A percentile compares a stretch with the other conserved stretches of the same genome.
phyloP scores from a whole-genome alignment of 1,139 yeast species.

The Candida sp. region DNA sequence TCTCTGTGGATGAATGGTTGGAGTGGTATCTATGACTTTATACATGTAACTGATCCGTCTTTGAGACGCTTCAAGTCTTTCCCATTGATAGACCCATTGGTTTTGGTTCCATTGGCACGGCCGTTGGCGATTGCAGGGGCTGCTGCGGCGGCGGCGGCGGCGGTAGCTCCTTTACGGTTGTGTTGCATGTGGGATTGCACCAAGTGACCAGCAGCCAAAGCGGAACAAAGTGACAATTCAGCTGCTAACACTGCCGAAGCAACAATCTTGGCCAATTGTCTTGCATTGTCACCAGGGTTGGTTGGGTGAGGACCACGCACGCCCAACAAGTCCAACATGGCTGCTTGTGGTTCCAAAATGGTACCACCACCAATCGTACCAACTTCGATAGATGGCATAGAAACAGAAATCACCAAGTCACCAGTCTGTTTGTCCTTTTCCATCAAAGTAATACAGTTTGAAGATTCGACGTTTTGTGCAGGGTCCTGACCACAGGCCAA shows the following conservation, averaged over 20 bases:
- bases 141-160: constrained; percentile 24
- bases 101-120: constrained; percentile 13
- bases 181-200: constrained; percentile 98
- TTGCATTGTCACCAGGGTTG: constrained; percentile 92
- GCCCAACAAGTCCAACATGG: constrained; percentile 94
- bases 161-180: constrained; percentile 72
- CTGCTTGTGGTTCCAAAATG: constrained; percentile 94
- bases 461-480: constrained; percentile 96
- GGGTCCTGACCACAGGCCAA: constrained; percentile 99
- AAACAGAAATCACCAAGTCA: constrained; percentile 86
- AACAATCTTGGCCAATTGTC: constrained; percentile 92
- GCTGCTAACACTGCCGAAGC: constrained; percentile 98
- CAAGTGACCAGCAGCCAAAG: constrained; percentile 97
- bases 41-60: constrained; percentile 77
- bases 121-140: constrained; percentile 18
- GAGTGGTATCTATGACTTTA: constrained; percentile 41
- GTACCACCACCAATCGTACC: constrained; percentile 99
- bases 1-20: too few relatives aligned
- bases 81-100: constrained; percentile 13
- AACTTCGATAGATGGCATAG: constrained; percentile 99
- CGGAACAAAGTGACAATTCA: constrained; percentile 91
- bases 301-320: constrained; percentile 97
- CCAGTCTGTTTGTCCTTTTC: constrained; percentile 67
- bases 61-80: constrained; percentile 58
- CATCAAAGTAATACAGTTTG: constrained; percentile 97